Conservation (phyloP, 495 filamentous ascomycete species). For the Talaromyces stipitatus region DNA sequence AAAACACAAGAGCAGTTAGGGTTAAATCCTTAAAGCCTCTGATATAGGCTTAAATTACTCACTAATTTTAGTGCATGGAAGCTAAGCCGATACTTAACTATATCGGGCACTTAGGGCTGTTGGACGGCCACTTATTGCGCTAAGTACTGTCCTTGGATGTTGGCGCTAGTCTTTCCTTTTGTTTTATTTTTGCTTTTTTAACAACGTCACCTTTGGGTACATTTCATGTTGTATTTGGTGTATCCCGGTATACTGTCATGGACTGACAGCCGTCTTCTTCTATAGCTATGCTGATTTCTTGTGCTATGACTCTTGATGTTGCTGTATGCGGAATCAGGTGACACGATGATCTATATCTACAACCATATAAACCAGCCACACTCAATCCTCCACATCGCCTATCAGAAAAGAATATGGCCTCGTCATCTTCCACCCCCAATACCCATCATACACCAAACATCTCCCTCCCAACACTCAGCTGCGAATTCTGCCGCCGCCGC, state of each 20-base stretch:
- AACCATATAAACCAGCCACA: too few relatives aligned
- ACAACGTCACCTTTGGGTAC: too few relatives aligned
- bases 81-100: neutral
- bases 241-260: too few relatives aligned
- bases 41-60: neutral
- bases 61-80: neutral
- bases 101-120: neutral
- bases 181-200: neutral
- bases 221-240: too few relatives aligned
- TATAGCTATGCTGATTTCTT: too few relatives aligned
- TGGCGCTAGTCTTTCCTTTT: neutral
- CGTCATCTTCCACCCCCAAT: neutral
- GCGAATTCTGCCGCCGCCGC: constrained; percentile 22
- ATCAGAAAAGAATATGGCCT: too few relatives aligned
- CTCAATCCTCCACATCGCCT: too few relatives aligned
- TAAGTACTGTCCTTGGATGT: neutral
- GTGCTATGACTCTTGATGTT: too few relatives aligned
- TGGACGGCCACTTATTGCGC: neutral
- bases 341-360: too few relatives aligned
- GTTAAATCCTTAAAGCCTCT: neutral
- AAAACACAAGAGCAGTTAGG: neutral
- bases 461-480: neutral
- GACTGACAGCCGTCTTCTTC: too few relatives aligned
- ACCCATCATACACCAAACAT: neutral
- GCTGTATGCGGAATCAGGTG: too few relatives aligned